Conservation (phyloP, 2,329 filamentous ascomycete species). For the Epichloe brachyelytri region DNA sequence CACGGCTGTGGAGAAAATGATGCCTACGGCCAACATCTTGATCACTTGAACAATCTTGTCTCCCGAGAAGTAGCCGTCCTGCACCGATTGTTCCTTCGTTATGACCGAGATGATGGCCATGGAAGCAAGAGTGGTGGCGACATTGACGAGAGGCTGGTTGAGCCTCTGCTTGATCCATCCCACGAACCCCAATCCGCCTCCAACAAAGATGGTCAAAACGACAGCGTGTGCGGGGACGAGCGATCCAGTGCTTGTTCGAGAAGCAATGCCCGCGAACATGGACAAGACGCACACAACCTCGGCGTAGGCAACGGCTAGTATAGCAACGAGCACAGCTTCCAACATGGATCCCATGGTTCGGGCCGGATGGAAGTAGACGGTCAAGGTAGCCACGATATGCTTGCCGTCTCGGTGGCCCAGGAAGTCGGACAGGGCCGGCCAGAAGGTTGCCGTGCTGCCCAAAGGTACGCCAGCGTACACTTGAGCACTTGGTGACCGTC, state of each 20-base stretch:
- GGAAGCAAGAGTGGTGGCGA: conserved; percentile 73
- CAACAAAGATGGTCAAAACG: conserved; percentile 72
- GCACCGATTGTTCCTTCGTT: conserved; percentile 82
- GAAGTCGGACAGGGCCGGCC: conserved; percentile 56
- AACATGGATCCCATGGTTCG: conserved; percentile 80
- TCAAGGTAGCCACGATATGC: conserved; percentile 85
- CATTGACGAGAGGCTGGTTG: conserved; percentile 68
- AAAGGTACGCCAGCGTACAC: conserved; percentile 84
- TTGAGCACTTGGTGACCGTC: conserved; percentile 74
- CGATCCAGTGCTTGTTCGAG: conserved; percentile 52
- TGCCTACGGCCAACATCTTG: conserved; percentile 73
- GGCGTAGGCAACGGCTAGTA: conserved; percentile 63
- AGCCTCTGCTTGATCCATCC: conserved; percentile 77
- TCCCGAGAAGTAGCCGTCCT: conserved; percentile 67
- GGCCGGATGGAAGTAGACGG: conserved; percentile 89
- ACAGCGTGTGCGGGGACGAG: conserved; percentile 63
- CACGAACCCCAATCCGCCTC: conserved; percentile 73
- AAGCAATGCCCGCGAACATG: conserved; percentile 78
- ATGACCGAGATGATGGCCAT: conserved; percentile 81
- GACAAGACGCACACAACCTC: conserved; percentile 61
- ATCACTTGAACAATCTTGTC: conserved; percentile 71
- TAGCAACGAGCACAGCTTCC: conserved; percentile 65
- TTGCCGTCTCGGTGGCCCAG: conserved; percentile 82
- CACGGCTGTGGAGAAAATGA: conserved; percentile 56
- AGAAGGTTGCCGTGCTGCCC: conserved; percentile 77